These are phyloP conservation scores for Candida tammaniensis DNA, from an alignment of 805 yeast genomes.

Conservation along the genomic window DNA sequence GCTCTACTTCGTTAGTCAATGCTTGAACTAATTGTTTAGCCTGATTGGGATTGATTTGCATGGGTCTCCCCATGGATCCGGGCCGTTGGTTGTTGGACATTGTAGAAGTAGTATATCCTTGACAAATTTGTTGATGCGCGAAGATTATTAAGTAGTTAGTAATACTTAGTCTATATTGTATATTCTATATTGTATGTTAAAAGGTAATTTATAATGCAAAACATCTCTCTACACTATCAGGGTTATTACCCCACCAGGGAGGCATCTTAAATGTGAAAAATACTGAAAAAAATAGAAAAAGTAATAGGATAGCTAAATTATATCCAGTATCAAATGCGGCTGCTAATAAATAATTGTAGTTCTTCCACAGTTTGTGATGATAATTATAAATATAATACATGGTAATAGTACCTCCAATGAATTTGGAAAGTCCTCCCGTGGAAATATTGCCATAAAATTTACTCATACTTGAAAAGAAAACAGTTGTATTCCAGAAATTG, in stretches of 20 bases:
- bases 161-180: background rate
- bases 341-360: slow-evolving; percentile 46
- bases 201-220: slow-evolving; percentile 33
- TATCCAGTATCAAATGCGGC: slow-evolving; percentile 53
- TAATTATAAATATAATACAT: slow-evolving; percentile 45
- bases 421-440: slow-evolving; percentile 47
- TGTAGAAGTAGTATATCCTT: too few species aligned
- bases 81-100: too few species aligned
- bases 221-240: slow-evolving; percentile 43
- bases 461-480: slow-evolving; percentile 47
- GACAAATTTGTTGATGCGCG: too few species aligned
- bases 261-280: slow-evolving; percentile 28
- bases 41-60: slow-evolving; percentile 45
- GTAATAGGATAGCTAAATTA: slow-evolving; percentile 38
- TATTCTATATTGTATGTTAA: too few species aligned
- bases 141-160: background rate
- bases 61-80: slow-evolving; percentile 6
- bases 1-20: slow-evolving; percentile 54
- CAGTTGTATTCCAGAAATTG: slow-evolving; percentile 45
- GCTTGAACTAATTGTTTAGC: slow-evolving; percentile 60
- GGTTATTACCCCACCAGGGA: slow-evolving; percentile 51
- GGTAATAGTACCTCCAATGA: slow-evolving; percentile 46
- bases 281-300: slow-evolving; percentile 34
- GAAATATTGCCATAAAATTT: slow-evolving; percentile 49
- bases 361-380: slow-evolving; percentile 38